These are phyloP conservation scores for Microbotryum intermedium DNA, from an alignment of 1,284 basidiomycete genomes.

Conservation along the genomic window DNA sequence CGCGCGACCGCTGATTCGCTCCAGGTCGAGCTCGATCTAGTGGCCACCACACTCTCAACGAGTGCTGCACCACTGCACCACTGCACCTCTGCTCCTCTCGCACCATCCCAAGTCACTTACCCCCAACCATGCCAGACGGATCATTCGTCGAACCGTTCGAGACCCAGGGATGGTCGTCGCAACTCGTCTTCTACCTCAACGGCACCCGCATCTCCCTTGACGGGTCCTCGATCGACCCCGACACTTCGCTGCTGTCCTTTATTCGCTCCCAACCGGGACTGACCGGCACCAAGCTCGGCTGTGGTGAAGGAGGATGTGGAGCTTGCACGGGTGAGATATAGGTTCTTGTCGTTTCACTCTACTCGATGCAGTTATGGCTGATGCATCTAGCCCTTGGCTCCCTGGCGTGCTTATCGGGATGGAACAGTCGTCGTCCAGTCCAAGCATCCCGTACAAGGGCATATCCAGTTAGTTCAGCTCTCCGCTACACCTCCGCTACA, in stretches of 20 bases:
- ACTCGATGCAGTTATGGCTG: not conserved
- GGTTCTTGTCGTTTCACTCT: not conserved
- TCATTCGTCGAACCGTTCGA: not conserved
- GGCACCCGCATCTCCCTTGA: slow-evolving; percentile 30
- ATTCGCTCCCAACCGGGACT: slow-evolving; percentile 36
- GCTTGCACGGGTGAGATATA: slow-evolving; percentile 38
- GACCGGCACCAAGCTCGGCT: slow-evolving; percentile 41
- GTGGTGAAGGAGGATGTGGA: slow-evolving; percentile 40
- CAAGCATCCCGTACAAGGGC: slow-evolving; percentile 4
- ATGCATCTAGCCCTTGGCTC: not conserved
- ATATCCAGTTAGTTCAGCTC: not conserved
- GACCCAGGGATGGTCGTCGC: slow-evolving; percentile 9
- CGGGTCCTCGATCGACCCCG: slow-evolving; percentile 28
- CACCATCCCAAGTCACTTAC: not conserved
- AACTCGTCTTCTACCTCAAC: slow-evolving; percentile 32
- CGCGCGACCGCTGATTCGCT: too few relatives aligned
- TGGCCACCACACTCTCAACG: not conserved
- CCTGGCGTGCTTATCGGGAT: slow-evolving; percentile 1
- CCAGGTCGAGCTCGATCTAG: too few relatives aligned
- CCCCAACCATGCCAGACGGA: not conserved
- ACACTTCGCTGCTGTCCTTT: slow-evolving; percentile 38
- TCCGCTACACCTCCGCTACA: too few relatives aligned
- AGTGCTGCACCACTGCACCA: not conserved
- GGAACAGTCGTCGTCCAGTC: slow-evolving; percentile 22
- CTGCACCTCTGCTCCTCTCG: not conserved